These are phyloP conservation scores for Pyricularia grisea DNA, from an alignment of 2,329 filamentous ascomycete genomes.

Conservation along the genomic window DNA sequence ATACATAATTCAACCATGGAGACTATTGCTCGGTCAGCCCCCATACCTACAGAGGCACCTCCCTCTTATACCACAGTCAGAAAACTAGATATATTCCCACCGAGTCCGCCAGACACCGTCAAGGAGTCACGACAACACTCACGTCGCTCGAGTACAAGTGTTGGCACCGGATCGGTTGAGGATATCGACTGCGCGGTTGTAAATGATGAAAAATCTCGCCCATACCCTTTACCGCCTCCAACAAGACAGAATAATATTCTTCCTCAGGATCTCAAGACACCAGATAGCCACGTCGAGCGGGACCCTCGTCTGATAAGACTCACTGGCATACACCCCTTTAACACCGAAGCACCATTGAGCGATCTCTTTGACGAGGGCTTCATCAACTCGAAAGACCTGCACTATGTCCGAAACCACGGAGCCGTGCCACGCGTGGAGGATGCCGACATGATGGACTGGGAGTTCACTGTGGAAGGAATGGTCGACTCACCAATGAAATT, in stretches of 20 bases:
- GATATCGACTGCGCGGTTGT: background rate
- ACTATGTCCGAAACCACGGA: slow-evolving; percentile 90
- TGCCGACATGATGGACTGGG: slow-evolving; percentile 66
- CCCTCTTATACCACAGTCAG: background rate
- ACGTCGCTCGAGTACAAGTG: slow-evolving; percentile 15
- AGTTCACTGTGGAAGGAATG: slow-evolving; percentile 74
- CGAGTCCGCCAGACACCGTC: slow-evolving; percentile 7
- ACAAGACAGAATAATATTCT: slow-evolving; percentile 53
- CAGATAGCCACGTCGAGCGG: slow-evolving; percentile 70
- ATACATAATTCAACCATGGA: slow-evolving; percentile 5
- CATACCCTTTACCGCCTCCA: slow-evolving; percentile 60
- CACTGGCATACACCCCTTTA: slow-evolving; percentile 86
- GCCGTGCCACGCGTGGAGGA: slow-evolving; percentile 68
- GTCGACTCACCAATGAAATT: slow-evolving; percentile 69
- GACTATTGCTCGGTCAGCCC: background rate
- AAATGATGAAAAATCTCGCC: slow-evolving; percentile 8
- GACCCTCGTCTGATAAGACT: slow-evolving; percentile 76
- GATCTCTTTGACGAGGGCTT: slow-evolving; percentile 74
- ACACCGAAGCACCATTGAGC: slow-evolving; percentile 75
- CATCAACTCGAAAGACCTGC: slow-evolving; percentile 75
- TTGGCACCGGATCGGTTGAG: slow-evolving; percentile 10
- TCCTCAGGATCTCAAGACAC: slow-evolving; percentile 70
- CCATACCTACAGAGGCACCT: background rate
- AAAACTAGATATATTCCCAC: slow-evolving; percentile 5
- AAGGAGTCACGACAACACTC: slow-evolving; percentile 1